Evolutionary conservation across 768 basidiomycete genomes (phyloP), one percentile per base, ranked within the genome.

Genomic region (Naganishia randhawae): DNA sequence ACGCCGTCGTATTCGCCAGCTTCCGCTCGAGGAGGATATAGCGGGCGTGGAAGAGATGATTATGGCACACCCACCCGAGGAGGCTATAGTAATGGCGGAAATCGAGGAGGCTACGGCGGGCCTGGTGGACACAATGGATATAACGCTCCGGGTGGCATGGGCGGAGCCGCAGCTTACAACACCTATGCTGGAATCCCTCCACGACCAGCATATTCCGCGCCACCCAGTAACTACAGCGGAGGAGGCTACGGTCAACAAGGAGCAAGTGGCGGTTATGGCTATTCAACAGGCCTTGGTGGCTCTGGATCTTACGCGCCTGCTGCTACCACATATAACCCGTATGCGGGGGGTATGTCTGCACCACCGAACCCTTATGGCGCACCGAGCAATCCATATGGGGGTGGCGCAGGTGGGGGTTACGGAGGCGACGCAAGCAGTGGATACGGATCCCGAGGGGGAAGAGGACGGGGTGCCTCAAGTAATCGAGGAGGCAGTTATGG

Each of bases 361-460:
- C 70, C 71, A 25, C 61, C 54, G 37, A 42, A 45, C 11, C 48
- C 65, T 11, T 55, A 68, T 51, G 70, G 70, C n/a, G 54, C 67
- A 19, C 69, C 72, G 37, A 42, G 22, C 10, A 41, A 61, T 29
- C 16, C 37, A 10, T 61, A 61, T 29, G 57, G 37, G 7, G 66
- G 71, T 16, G 65, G 77, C 42, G 80, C 80, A 7, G 79, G 82
- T 41, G 83, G 84, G n/a, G 81, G 82, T 3, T 80, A 82, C 70
- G 79, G 82, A 22, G 80, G 80, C 10, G 79, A 81, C 71, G 78
- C 75, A 17, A 57, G 57, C 35, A 42, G 66, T 16, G 71, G 63
- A 19, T 74, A 76, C 63, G 72, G 65, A n/a, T 50, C 65, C 17
- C 70, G 68, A 32, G 69, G 45, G 19, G 57, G 66, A 14, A 7